Evolutionary conservation across 257 asterid species (phyloP), one percentile per base, ranked within the genome.

Genomic region (Marsdenia floribunda): DNA sequence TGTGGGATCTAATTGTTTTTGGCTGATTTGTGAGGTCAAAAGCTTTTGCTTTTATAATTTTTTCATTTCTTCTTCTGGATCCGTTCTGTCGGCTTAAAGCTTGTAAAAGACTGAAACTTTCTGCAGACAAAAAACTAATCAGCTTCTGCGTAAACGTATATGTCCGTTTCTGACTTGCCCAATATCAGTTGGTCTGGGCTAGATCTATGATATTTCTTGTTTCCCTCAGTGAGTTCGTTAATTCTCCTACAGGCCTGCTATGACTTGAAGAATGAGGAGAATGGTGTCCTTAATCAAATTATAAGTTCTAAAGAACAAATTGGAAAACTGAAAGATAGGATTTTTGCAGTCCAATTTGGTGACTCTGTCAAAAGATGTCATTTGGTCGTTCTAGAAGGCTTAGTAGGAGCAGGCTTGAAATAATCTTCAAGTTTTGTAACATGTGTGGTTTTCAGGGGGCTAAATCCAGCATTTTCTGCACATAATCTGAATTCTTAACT

Each of bases 1-100:
- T 12, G 22, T 16, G 57, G 59, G 80, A 61, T 77, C 76, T 77
- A 35, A 42, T 76, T 7, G 5, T 77, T 49, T 3, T 47, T 57
- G 9, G 21, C 55, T 65, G 38, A 15, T 70, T 44, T 61, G 59
- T 33, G 52, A 58, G 37, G 29, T 12, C 38, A 44, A 46, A 33
- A 47, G 70, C 42, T 66, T 55, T 35, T 68, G 57, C 15, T 35
- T 1, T 26, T 16, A 8, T 58, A 11, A 29, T 58, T 9, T 52
- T 35, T 16, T 37, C 5, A 35, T 21, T 68, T 2, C 46, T 58
- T 76, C 4, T 76, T 63, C 22, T 21, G 21, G 65, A 46, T 72
- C 47, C 52, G 22, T 44, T 50, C 35, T 65, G 37, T 73, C 11
- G 18, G 16, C 1, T 63, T 33, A 52, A 15, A 71, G 59, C 60